phyloP scores from a whole-genome alignment of 2,329 filamentous ascomycete genomes.

The Penicillium crustosum region DNA sequence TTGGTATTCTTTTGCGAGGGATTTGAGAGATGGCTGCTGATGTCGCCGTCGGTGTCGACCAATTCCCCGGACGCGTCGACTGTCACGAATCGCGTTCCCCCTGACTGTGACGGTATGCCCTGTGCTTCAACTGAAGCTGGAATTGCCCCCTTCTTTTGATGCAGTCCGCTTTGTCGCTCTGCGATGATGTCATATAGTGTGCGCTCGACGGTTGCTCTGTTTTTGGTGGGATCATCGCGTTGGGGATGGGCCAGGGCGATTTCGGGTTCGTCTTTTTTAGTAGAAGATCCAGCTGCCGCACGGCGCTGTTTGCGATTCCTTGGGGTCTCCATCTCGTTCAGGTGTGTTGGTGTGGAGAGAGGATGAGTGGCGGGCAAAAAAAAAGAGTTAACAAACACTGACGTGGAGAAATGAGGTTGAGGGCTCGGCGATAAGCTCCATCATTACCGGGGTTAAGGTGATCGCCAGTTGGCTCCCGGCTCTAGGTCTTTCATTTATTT shows the following conservation, averaged over 20 bases:
- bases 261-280: constrained; percentile 12
- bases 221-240: constrained; percentile 30
- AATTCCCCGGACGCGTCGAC: constrained; percentile 31
- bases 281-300: constrained; percentile 30
- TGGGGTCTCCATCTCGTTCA: constrained; percentile 29
- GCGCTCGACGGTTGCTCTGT: constrained; percentile 29
- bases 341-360: neutral
- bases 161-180: constrained; percentile 41
- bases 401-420: constrained; percentile 12
- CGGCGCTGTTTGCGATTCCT: constrained; percentile 45
- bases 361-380: neutral
- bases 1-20: constrained; percentile 2
- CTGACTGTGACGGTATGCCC: constrained; percentile 12
- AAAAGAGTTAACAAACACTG: constrained; percentile 7
- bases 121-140: constrained; percentile 1
- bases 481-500: neutral
- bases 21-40: constrained; percentile 13
- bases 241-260: constrained; percentile 23
- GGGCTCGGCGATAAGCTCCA: constrained; percentile 11
- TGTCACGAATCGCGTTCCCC: constrained; percentile 36
- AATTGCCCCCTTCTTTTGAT: neutral
- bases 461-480: neutral
- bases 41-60: constrained; percentile 19
- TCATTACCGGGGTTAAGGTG: constrained; percentile 2
- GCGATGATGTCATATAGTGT: constrained; percentile 49